Evolutionary conservation across 192 early-diverging fungal genomes (phyloP).

Genomic region (Rhizoclosmatium globosum): DNA sequence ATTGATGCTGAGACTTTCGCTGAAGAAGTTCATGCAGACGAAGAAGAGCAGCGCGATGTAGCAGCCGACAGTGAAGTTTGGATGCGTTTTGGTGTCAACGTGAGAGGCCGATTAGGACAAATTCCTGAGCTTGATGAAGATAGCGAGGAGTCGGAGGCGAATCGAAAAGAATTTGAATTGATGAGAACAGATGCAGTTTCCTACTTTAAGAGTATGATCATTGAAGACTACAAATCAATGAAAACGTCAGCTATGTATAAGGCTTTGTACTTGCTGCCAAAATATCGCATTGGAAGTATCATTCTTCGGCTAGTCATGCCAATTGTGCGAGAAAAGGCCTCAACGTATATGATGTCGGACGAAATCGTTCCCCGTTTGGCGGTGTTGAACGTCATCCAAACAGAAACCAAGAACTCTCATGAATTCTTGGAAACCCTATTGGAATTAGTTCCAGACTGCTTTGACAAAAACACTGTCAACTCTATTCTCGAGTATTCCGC

Average conservation of each 20-base stretch:
- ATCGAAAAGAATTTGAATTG: constrained; percentile 20
- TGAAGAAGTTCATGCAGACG: constrained; percentile 27
- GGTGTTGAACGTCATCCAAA: constrained; percentile 42
- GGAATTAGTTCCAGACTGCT: not conserved
- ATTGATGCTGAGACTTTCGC: constrained; percentile 32
- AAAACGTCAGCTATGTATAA: constrained; percentile 6
- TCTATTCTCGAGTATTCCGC: constrained; percentile 47
- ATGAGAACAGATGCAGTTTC: constrained; percentile 26
- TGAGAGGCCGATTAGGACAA: constrained; percentile 16
- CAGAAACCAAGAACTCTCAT: constrained; percentile 33
- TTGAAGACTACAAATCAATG: constrained; percentile 9
- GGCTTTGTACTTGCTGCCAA: constrained; percentile 32
- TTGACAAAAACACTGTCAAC: constrained; percentile 42
- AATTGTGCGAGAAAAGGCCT: constrained; percentile 9
- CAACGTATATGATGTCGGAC: constrained; percentile 16
- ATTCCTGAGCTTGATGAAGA: constrained; percentile 28
- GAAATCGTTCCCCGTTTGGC: constrained; percentile 49
- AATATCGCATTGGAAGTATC: constrained; percentile 31
- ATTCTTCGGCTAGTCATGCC: constrained; percentile 38
- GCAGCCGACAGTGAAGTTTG: constrained; percentile 43
- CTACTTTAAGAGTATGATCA: constrained; percentile 30
- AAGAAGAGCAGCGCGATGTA: constrained; percentile 24
- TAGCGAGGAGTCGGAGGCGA: constrained; percentile 17
- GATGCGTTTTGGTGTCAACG: constrained; percentile 36
- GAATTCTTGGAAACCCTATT: constrained; percentile 37